Base-by-base conservation (phyloP, 306 rosid genomes). In the Crotalaria pallida region DNA sequence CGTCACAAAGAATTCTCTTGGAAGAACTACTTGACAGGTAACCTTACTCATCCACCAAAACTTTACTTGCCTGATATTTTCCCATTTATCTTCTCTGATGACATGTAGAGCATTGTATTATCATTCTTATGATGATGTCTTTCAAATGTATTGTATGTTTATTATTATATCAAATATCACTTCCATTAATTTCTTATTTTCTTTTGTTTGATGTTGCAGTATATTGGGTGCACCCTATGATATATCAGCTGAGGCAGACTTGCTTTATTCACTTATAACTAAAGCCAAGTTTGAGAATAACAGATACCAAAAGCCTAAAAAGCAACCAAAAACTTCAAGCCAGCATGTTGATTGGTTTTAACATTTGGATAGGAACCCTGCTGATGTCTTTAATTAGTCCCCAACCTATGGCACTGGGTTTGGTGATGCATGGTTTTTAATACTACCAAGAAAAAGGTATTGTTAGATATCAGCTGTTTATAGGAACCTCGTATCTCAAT, bases 11-110 rank as follows among this genome's bases (percentile, higher is more conserved):
- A 77, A 84, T 87, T 67, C 71, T 93, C 63, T 71, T 93, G 60
- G 95, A 93, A 84, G 98, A 93, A 75, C 79, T 93, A 48, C 94
- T 88, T 78, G 83, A 88, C 68, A 85, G 97, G 98, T 93, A 34
- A 60, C 48, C 43, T 8, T 58, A 27, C 23, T 22, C 59, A 40
- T 55, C 45, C 65, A 1, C 5, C 31, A 51, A 67, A 59, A 34
- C 56, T 57, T 44, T 58, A 49, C 50, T 24, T 47, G 70, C 53
- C 23, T 43, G 15, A 21, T n/a, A n/a, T 40, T 50, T 77, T 59
- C 34, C 12, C 15, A 10, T 45, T 24, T 31, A 67, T 63, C 41
- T 61, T 53, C 44, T 34, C 57, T 74, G 15, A 33, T 29, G 63
- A n/a, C n/a, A n/a, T n/a, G n/a, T n/a, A n/a, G n/a, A n/a, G n/a